phyloP scores from a whole-genome alignment of 2,329 filamentous ascomycete genomes.

The Talaromyces sp. region DNA sequence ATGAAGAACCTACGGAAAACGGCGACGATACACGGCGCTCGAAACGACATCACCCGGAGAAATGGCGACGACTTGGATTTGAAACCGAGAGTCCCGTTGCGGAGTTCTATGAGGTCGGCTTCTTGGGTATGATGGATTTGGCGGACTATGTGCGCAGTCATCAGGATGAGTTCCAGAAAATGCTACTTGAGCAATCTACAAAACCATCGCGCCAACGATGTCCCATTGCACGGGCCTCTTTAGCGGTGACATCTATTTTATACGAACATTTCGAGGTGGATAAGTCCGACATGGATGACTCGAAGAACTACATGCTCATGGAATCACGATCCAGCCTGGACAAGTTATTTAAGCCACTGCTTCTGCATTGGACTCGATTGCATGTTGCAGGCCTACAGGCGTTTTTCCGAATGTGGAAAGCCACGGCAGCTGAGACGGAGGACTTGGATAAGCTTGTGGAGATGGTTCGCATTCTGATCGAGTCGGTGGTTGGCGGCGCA shows the following conservation, averaged over 20 bases:
- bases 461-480: conserved; percentile 83
- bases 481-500: conserved; percentile 84
- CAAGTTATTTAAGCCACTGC: conserved; percentile 79
- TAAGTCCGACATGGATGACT: conserved; percentile 76
- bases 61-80: conserved; percentile 91
- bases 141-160: conserved; percentile 91
- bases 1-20: conserved; percentile 33
- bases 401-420: conserved; percentile 92
- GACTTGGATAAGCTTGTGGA: conserved; percentile 95
- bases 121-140: conserved; percentile 95
- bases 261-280: conserved; percentile 97
- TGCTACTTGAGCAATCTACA: conserved; percentile 84
- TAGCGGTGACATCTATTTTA: conserved; percentile 82
- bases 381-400: conserved; percentile 83
- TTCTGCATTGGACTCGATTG: conserved; percentile 90
- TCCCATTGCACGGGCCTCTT: conserved; percentile 81
- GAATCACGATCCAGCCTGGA: conserved; percentile 80
- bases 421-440: conserved; percentile 77
- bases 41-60: conserved; percentile 79
- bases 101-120: conserved; percentile 85
- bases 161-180: conserved; percentile 89
- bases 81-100: conserved; percentile 82
- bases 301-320: conserved; percentile 71
- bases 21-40: conserved; percentile 57
- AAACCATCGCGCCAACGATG: conserved; percentile 73